Base-by-base conservation (phyloP, 768 basidiomycete species). In the Paxillus ammoniavirescens region DNA sequence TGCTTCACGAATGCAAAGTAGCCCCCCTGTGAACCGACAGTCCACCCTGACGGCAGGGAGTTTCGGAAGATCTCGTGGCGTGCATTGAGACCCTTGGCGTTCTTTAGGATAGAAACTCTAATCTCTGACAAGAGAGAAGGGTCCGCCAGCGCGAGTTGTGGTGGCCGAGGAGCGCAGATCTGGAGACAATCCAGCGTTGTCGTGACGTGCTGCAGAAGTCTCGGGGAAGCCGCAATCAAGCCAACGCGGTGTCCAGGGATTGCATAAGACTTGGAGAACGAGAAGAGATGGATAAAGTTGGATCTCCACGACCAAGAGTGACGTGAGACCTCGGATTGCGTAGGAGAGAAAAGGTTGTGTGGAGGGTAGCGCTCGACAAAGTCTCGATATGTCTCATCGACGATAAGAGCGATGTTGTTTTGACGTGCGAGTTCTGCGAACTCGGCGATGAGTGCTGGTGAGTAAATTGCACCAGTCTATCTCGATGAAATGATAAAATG, bases 381-480 rank as follows among this genome's bases (percentile, higher is more conserved):
- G 65, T 93, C 91, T 12, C 91, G 80, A 68, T 95, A 95, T 1
- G 92, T 93, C 70, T 93, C 91, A 68, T 95, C 92, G n/a, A 95
- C 46, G 36, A 93, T 76, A 21, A 93, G 77, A 0, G 89, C 85
- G 15, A 92, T 61, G 1, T 76, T 73, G 26, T 75, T 66, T 47
- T 77, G 71, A 18, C 63, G 70, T 0, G 90, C 87, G 3, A 93
- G 78, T 0, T 72, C 58, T 2, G 80, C 78, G 58, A 92, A 93
- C 5, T 79, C 70, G 0, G 73, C 66, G 23, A 93, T 67, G 5
- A 89, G 75, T 0, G 67, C 61, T 0, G 81, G 77, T 0, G 86
- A 67, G 60, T 91, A 91, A 1, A 80, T 79, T 0, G 85, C 82
- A 5, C 92, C 92, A 0, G 89, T 91, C 77, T 86, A 51, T 10